Evolutionary conservation across 805 yeast species (phyloP).

Genomic region (Zygoascus biomembranicola): DNA sequence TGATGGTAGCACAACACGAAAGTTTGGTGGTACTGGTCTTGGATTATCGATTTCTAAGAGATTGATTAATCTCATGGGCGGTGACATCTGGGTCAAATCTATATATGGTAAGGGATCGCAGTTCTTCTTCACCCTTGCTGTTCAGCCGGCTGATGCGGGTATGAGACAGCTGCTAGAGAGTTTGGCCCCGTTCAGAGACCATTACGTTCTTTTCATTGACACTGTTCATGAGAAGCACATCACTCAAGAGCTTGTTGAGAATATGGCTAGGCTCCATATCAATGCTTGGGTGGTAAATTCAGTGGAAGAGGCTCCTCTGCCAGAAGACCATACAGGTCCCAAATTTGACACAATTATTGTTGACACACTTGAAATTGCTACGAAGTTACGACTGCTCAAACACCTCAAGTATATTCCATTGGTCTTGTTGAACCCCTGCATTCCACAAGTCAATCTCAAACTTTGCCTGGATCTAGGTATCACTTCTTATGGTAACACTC

Average conservation of each 20-base stretch:
- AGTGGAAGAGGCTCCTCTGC: constrained; percentile 48
- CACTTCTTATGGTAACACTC: constrained; percentile 81
- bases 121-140: constrained; percentile 72
- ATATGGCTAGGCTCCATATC: constrained; percentile 48
- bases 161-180: constrained; percentile 59
- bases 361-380: constrained; percentile 69
- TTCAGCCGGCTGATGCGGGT: constrained; percentile 60
- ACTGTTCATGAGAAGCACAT: constrained; percentile 50
- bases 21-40: constrained; percentile 88
- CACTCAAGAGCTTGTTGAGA: constrained; percentile 41
- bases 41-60: constrained; percentile 85
- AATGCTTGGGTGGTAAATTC: constrained; percentile 52
- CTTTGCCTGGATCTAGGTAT: constrained; percentile 80
- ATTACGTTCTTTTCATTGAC: constrained; percentile 61
- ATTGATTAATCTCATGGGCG: constrained; percentile 85
- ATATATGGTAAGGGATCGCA: constrained; percentile 74
- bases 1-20: constrained; percentile 87
- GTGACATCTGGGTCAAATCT: constrained; percentile 86
- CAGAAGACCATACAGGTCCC: constrained; percentile 28
- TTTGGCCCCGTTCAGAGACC: constrained; percentile 62
- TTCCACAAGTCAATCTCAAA: constrained; percentile 71
- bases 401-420: constrained; percentile 81
- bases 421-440: constrained; percentile 66
- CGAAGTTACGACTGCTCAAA: constrained; percentile 55
- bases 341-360: constrained; percentile 75